phyloP scores from a whole-genome alignment of 2,329 filamentous ascomycete species.

The Fusarium sp. region DNA sequence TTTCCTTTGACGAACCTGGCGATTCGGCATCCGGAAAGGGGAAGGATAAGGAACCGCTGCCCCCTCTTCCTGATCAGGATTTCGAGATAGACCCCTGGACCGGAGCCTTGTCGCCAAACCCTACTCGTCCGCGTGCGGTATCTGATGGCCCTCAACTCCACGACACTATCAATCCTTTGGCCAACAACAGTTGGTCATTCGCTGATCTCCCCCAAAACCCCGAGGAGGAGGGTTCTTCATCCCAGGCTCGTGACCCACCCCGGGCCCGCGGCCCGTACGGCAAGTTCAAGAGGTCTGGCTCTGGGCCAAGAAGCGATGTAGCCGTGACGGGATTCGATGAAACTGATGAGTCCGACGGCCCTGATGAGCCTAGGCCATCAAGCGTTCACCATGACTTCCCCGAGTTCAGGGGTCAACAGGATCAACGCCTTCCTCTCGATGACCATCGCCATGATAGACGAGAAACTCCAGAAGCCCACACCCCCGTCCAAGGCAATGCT shows the following conservation, averaged over 20 bases:
- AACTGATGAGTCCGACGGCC: background rate
- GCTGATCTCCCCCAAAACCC: slow-evolving; percentile 52
- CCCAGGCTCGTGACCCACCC: background rate
- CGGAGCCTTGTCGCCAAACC: slow-evolving; percentile 26
- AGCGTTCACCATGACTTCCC: background rate
- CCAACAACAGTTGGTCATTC: slow-evolving; percentile 73
- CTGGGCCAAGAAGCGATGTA: background rate
- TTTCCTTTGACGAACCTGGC: slow-evolving; percentile 19
- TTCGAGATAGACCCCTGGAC: slow-evolving; percentile 11
- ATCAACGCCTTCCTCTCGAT: slow-evolving; percentile 1
- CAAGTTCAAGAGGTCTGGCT: slow-evolving; percentile 2
- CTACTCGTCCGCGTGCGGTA: slow-evolving; percentile 62
- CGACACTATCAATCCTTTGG: slow-evolving; percentile 63
- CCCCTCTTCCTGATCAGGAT: slow-evolving; percentile 19
- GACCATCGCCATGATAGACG: slow-evolving; percentile 9
- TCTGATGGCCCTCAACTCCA: slow-evolving; percentile 67
- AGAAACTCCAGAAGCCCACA: slow-evolving; percentile 11
- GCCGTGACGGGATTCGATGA: background rate
- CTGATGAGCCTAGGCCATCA: slow-evolving; percentile 2
- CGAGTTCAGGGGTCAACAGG: slow-evolving; percentile 5
- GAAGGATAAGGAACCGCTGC: slow-evolving; percentile 28
- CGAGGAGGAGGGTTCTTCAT: slow-evolving; percentile 13
- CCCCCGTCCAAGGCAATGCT: slow-evolving; percentile 6
- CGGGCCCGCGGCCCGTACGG: background rate
- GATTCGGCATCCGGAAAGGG: slow-evolving; percentile 29